Conservation (phyloP, 192 early-diverging fungal species). For the Geosiphon pyriformis region DNA sequence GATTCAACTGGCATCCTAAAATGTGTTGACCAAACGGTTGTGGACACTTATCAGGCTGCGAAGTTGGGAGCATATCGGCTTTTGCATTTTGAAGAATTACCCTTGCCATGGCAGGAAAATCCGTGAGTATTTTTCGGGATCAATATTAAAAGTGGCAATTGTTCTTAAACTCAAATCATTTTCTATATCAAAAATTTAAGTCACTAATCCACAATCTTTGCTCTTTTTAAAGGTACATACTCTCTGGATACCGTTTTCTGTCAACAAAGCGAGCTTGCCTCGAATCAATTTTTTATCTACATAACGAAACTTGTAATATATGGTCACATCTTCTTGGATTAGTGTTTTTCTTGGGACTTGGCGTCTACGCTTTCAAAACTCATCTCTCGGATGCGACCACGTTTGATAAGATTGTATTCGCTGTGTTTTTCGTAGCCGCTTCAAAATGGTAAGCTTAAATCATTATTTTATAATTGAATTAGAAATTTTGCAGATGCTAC, state of each 20-base stretch:
- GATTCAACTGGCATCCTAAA: slow-evolving; percentile 49
- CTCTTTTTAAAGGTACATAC: slow-evolving; percentile 32
- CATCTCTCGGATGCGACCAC: slow-evolving; percentile 18
- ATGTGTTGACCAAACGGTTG: slow-evolving; percentile 51
- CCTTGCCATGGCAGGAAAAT: slow-evolving; percentile 60
- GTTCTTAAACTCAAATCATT: slow-evolving; percentile 28
- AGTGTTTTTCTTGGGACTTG: slow-evolving; percentile 50
- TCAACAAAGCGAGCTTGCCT: slow-evolving; percentile 46
- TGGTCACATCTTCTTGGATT: slow-evolving; percentile 61
- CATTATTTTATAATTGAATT: background rate
- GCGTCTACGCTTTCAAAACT: slow-evolving; percentile 40
- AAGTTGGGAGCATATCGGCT: slow-evolving; percentile 50
- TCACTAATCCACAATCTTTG: slow-evolving; percentile 8
- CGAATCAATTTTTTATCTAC: slow-evolving; percentile 55
- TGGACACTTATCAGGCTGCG: slow-evolving; percentile 44
- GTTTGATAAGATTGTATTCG: slow-evolving; percentile 45
- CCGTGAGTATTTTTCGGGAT: slow-evolving; percentile 39
- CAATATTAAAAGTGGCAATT: no score
- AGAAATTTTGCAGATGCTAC: background rate
- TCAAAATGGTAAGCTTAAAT: slow-evolving; percentile 14
- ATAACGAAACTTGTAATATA: slow-evolving; percentile 68
- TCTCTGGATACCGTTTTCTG: slow-evolving; percentile 51
- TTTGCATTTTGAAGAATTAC: slow-evolving; percentile 52
- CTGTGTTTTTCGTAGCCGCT: slow-evolving; percentile 56
- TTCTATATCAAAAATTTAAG: background rate